These are phyloP conservation scores for Boletus smithii DNA, from an alignment of 1,284 basidiomycete genomes.

Conservation along the genomic window DNA sequence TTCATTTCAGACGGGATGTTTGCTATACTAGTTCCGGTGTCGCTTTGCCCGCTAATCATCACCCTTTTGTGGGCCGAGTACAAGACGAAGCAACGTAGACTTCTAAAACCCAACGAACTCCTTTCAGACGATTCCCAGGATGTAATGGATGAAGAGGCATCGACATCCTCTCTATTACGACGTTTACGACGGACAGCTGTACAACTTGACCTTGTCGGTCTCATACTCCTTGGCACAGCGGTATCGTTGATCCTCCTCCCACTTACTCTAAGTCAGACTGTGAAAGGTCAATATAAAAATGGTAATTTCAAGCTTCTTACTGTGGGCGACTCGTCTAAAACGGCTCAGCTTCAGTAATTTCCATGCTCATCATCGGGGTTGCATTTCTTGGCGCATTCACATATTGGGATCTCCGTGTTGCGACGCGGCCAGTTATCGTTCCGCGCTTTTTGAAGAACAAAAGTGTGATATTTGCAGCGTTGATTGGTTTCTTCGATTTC, in stretches of 20 bases:
- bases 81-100: constrained; percentile 53
- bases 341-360: constrained; percentile 48
- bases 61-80: constrained; percentile 71
- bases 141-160: too few species aligned
- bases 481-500: constrained; percentile 73
- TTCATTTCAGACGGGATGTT: constrained; percentile 63
- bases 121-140: not conserved
- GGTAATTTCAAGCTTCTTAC: constrained; percentile 29
- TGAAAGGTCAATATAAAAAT: constrained; percentile 44
- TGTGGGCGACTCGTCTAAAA: constrained; percentile 3
- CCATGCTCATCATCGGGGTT: constrained; percentile 52
- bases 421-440: constrained; percentile 52
- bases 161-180: too few species aligned
- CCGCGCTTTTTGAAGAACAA: constrained; percentile 56
- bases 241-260: constrained; percentile 66
- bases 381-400: constrained; percentile 44
- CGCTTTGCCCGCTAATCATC: constrained; percentile 56
- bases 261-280: constrained; percentile 51
- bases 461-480: constrained; percentile 56
- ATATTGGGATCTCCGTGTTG: constrained; percentile 49
- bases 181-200: constrained; percentile 34
- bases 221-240: constrained; percentile 62
- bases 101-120: constrained; percentile 28
- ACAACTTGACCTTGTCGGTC: constrained; percentile 64
- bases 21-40: constrained; percentile 54